phyloP scores from a whole-genome alignment of 2,329 filamentous ascomycete genomes.

The Verticillium albo-atrum region DNA sequence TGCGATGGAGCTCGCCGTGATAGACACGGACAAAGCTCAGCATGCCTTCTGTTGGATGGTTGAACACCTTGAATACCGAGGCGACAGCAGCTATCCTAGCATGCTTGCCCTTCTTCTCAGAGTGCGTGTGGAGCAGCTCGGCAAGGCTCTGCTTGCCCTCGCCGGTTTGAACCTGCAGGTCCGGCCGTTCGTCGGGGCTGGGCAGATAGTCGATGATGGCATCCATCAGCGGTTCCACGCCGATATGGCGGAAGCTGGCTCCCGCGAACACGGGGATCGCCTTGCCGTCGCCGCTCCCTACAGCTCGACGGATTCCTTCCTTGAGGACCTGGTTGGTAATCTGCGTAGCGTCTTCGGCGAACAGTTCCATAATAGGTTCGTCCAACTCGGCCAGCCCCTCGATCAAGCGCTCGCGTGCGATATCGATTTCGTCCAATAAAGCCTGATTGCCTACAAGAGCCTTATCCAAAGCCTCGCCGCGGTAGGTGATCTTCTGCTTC shows the following conservation, averaged over 20 bases:
- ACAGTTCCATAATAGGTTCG: slow-evolving; percentile 78
- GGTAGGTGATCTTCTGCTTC: slow-evolving; percentile 23
- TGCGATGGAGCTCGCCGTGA: slow-evolving; percentile 72
- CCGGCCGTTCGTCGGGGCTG: slow-evolving; percentile 73
- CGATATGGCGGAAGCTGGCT: slow-evolving; percentile 89
- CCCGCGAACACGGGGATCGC: slow-evolving; percentile 86
- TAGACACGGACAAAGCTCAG: slow-evolving; percentile 92
- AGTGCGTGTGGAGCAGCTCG: slow-evolving; percentile 20
- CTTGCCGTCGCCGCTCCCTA: slow-evolving; percentile 63
- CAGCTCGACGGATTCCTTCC: slow-evolving; percentile 67
- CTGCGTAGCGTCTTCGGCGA: slow-evolving; percentile 72
- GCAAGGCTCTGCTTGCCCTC: slow-evolving; percentile 41
- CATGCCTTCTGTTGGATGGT: slow-evolving; percentile 79
- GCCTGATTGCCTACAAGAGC: slow-evolving; percentile 41
- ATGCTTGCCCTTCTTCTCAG: slow-evolving; percentile 24
- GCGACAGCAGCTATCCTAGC: slow-evolving; percentile 43
- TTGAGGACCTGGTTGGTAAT: slow-evolving; percentile 66
- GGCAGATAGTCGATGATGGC: slow-evolving; percentile 85
- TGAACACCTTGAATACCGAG: slow-evolving; percentile 91
- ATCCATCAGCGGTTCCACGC: slow-evolving; percentile 87
- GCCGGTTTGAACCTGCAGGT: slow-evolving; percentile 70
- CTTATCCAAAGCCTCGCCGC: slow-evolving; percentile 18
- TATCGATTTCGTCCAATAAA: slow-evolving; percentile 64
- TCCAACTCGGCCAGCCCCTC: slow-evolving; percentile 87
- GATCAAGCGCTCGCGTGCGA: slow-evolving; percentile 71